Percentiles rank a stretch among this genome's conserved stretches.
phyloP scores from a whole-genome alignment of 1,284 basidiomycete species.

The Ustilago crameri region DNA sequence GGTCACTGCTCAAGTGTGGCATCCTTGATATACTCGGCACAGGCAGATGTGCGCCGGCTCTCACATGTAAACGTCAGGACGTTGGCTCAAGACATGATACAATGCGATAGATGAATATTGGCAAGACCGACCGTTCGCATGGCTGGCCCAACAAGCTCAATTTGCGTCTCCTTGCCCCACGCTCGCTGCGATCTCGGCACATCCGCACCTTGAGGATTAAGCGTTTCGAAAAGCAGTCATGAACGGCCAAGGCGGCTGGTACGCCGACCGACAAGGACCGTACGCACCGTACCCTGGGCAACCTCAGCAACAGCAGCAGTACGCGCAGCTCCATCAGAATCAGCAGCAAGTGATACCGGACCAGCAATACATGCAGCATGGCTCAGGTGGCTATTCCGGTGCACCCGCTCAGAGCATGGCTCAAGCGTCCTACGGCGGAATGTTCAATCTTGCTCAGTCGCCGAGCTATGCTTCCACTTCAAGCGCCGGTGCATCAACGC shows the following conservation, averaged over 20 bases:
- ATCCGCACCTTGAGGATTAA: neutral
- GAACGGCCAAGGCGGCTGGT: constrained; percentile 35
- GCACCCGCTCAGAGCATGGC: neutral
- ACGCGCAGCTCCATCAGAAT: constrained; percentile 10
- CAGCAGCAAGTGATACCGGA: constrained; percentile 4
- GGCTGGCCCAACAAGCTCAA: too few relatives aligned
- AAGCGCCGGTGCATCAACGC: neutral
- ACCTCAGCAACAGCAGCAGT: constrained; percentile 8
- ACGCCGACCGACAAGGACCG: constrained; percentile 15
- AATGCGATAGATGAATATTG: too few relatives aligned
- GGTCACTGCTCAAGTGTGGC: too few relatives aligned
- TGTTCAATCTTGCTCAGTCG: constrained; percentile 2
- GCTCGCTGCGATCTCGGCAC: too few relatives aligned
- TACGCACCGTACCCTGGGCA: constrained; percentile 7
- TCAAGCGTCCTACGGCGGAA: constrained; percentile 7
- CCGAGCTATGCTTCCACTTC: constrained; percentile 9
- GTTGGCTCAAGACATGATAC: too few relatives aligned
- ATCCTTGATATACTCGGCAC: too few relatives aligned
- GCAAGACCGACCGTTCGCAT: too few relatives aligned
- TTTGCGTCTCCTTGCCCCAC: too few relatives aligned
- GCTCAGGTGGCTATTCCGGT: constrained; percentile 3
- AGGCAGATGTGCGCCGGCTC: too few relatives aligned
- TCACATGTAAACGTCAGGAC: too few relatives aligned
- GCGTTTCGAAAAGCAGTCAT: constrained; percentile 2
- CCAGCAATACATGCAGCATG: constrained; percentile 21